Evolutionary conservation across 352 stramenopile genomes (phyloP).

Genomic region (Phytophthora agathidicida): DNA sequence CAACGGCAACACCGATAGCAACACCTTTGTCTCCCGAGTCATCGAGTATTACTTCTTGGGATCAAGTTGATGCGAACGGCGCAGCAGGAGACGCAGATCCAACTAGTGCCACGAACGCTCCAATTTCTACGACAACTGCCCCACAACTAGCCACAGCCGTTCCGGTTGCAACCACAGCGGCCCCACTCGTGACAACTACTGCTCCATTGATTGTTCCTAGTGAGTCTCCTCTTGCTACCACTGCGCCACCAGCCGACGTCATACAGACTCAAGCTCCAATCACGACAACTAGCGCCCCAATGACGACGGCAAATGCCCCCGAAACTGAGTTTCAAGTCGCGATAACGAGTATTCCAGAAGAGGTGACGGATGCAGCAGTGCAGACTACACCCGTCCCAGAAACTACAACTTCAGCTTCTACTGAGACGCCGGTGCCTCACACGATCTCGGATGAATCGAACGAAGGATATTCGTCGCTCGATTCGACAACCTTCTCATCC

Average conservation of each 20-base stretch:
- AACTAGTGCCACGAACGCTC: constrained; percentile 2
- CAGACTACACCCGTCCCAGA: constrained; percentile 4
- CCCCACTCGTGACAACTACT: background rate
- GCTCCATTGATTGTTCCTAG: background rate
- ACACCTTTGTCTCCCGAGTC: background rate
- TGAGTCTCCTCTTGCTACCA: too few species aligned
- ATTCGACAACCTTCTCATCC: constrained; percentile 9
- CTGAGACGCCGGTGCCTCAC: background rate
- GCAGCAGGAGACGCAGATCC: constrained; percentile 7
- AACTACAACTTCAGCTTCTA: background rate
- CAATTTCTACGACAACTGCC: background rate
- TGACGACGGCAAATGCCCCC: too few species aligned
- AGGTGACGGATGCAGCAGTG: constrained; percentile 20
- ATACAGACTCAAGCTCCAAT: background rate
- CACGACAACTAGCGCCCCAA: background rate
- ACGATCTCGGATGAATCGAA: constrained; percentile 3
- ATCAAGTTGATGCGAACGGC: constrained; percentile 11
- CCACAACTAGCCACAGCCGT: background rate
- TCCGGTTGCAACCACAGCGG: background rate
- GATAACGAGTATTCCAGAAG: constrained; percentile 46
- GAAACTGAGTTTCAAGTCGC: too few species aligned
- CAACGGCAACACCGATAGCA: constrained; percentile 1
- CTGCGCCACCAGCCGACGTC: too few species aligned
- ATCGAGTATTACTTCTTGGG: constrained; percentile 16
- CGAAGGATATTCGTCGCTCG: background rate